A percentile compares a stretch with the other conserved stretches of the same genome.
Evolutionary conservation across 352 stramenopile species (phyloP).

Genomic region (Pythium rhizo-oryzae): DNA sequence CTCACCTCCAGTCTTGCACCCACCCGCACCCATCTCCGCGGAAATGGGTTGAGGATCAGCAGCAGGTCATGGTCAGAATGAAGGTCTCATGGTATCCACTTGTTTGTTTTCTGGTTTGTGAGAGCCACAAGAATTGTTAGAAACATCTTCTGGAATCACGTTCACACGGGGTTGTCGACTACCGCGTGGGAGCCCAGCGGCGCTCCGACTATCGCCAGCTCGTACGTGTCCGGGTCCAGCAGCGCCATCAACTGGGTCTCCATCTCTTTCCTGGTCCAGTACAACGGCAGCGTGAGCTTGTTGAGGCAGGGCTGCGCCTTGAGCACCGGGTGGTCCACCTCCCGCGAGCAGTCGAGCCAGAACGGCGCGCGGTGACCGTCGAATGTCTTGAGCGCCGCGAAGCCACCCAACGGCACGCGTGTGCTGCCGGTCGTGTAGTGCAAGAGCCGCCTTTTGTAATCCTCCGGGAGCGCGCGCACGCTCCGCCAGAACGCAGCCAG

Average conservation of each 20-base stretch:
- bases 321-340: constrained; percentile 9
- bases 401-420: constrained; percentile 4
- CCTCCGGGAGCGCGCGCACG: neutral
- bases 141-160: no score
- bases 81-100: no score
- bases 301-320: constrained; percentile 14
- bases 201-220: no score
- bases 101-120: no score
- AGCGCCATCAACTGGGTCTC: constrained; percentile 2
- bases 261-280: constrained; percentile 14
- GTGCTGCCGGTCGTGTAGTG: constrained; percentile 9
- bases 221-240: constrained; percentile 14
- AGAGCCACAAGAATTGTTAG: no score
- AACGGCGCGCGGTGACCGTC: constrained; percentile 9
- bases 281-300: constrained; percentile 18
- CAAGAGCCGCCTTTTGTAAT: constrained; percentile 1
- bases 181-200: no score
- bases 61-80: no score
- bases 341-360: constrained; percentile 8
- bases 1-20: no score
- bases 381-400: constrained; percentile 1
- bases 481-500: neutral
- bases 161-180: no score
- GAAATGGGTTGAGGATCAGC: no score
- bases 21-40: no score